Evolutionary conservation across 192 early-diverging fungal species (phyloP).

Genomic region (Allomyces javanicus): DNA sequence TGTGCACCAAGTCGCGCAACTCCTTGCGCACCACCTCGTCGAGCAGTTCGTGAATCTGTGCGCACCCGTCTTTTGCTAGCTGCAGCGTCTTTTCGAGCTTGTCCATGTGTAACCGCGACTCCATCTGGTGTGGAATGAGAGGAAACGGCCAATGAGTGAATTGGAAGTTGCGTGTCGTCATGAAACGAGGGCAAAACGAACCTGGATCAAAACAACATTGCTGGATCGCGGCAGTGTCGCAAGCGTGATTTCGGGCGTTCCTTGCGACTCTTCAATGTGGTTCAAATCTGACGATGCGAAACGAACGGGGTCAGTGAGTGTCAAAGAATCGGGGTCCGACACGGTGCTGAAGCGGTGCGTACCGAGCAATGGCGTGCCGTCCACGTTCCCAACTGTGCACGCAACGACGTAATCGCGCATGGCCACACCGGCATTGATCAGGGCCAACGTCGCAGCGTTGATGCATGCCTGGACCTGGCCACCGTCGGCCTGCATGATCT

Average conservation of each 20-base stretch:
- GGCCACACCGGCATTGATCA: conserved; percentile 62
- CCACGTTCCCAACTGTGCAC: conserved; percentile 68
- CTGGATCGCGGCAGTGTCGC: conserved; percentile 63
- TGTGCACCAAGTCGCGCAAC: conserved; percentile 21
- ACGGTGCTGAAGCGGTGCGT: not conserved
- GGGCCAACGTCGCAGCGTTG: conserved; percentile 63
- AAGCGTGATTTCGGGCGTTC: conserved; percentile 73
- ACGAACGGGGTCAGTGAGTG: conserved; percentile 3
- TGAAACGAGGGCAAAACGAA: conserved; percentile 8
- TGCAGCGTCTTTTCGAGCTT: conserved; percentile 39
- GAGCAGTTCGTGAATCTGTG: conserved; percentile 34
- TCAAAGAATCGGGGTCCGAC: not conserved
- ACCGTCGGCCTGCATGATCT: conserved; percentile 86
- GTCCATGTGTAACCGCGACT: conserved; percentile 70
- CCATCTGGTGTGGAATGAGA: conserved; percentile 40
- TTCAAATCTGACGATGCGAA: conserved; percentile 43
- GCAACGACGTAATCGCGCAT: conserved; percentile 72
- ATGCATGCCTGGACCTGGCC: conserved; percentile 58
- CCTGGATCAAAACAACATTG: conserved; percentile 59
- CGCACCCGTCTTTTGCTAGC: conserved; percentile 51
- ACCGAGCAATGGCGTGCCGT: conserved; percentile 52
- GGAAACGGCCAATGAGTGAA: not conserved
- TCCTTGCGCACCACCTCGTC: conserved; percentile 37
- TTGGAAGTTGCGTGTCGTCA: not conserved
- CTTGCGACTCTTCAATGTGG: conserved; percentile 64